A percentile compares a stretch with the other conserved stretches of the same genome.
phyloP scores from a whole-genome alignment of 108 stramenopile genomes.

The Nitzschia putrida region DNA sequence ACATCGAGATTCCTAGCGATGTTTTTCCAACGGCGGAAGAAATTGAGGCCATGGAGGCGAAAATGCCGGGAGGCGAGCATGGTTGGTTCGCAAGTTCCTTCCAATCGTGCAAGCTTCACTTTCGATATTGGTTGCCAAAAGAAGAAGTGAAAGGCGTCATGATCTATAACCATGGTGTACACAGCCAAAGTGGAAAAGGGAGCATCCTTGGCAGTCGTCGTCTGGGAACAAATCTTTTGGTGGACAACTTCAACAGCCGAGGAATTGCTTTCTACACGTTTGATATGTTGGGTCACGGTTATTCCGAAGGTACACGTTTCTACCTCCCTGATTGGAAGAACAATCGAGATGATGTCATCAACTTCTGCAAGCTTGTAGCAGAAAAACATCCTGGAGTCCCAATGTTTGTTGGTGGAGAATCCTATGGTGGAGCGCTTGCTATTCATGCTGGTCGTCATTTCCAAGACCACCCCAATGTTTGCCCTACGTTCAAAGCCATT shows the following conservation, averaged over 20 bases:
- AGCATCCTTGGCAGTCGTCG: slow-evolving; percentile 7
- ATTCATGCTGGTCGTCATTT: slow-evolving; percentile 36
- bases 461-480: slow-evolving; percentile 41
- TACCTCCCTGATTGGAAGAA: slow-evolving; percentile 46
- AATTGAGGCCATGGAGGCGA: slow-evolving; percentile 34
- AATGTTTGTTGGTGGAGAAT: slow-evolving; percentile 50
- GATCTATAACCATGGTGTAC: slow-evolving; percentile 46
- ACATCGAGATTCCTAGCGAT: slow-evolving; percentile 14
- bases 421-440: slow-evolving; percentile 49
- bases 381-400: slow-evolving; percentile 32
- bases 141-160: slow-evolving; percentile 34
- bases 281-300: slow-evolving; percentile 57
- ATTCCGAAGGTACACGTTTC: slow-evolving; percentile 50
- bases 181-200: slow-evolving; percentile 4
- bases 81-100: slow-evolving; percentile 43
- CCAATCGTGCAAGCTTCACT: slow-evolving; percentile 33
- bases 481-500: slow-evolving; percentile 39
- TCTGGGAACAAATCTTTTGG: slow-evolving; percentile 11
- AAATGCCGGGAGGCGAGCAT: slow-evolving; percentile 35
- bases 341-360: slow-evolving; percentile 39
- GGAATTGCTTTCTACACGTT: slow-evolving; percentile 31
- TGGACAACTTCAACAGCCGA: slow-evolving; percentile 11
- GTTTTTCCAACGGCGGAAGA: slow-evolving; percentile 38
- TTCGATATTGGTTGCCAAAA: slow-evolving; percentile 42
- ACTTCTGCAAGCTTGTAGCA: slow-evolving; percentile 36